Base-by-base conservation (phyloP, 2,329 filamentous ascomycete genomes). In the Tolypocladium sp. region DNA sequence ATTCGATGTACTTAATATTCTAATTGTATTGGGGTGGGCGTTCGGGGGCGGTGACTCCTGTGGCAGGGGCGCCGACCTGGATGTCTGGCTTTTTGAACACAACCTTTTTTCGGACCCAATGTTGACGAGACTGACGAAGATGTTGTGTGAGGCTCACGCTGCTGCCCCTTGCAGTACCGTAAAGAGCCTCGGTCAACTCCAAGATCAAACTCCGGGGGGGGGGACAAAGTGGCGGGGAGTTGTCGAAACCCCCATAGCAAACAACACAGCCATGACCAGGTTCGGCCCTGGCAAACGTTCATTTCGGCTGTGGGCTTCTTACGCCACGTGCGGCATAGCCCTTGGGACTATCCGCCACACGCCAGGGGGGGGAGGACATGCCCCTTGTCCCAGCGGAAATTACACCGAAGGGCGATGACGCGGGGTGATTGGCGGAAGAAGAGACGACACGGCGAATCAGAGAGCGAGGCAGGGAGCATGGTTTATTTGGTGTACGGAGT, bases 1-100 rank as follows among this genome's bases (percentile, higher is more conserved):
- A 61, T 61, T 57, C 51, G 62, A 64, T 73, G 70, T 77, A 76
- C 68, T 71, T 79, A 78, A 79, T 76, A 65, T 78, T 78, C 73
- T 79, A 80, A 80, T 80, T 62, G 67, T 66, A 69, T 66, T 63
- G 57, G 56, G 33, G 38, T 52, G 58, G 66, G 69, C 63, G 65
- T 64, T 64, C 60, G 61, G 57, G 62, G 58, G 54, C 35, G 53
- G 59, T 58, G 53, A 60, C 56, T 60, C 57, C 49, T 56, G 58
- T 59, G 59, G 58, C 60, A 60, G 60, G 55, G 59, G 57, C 55
- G 46, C 49, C 58, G 56, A 60, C 60, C 61, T 62, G 61, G 60
- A 65, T 65, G 65, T 62, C 62, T 63, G 58, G 60, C 59, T 59
- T 59, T 60, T 61, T 59, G 40, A 59, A 59, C 27, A 51, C 57